Conservation (phyloP, 164 flowering plant species). For the grape (Vitis vinifera) region DNA sequence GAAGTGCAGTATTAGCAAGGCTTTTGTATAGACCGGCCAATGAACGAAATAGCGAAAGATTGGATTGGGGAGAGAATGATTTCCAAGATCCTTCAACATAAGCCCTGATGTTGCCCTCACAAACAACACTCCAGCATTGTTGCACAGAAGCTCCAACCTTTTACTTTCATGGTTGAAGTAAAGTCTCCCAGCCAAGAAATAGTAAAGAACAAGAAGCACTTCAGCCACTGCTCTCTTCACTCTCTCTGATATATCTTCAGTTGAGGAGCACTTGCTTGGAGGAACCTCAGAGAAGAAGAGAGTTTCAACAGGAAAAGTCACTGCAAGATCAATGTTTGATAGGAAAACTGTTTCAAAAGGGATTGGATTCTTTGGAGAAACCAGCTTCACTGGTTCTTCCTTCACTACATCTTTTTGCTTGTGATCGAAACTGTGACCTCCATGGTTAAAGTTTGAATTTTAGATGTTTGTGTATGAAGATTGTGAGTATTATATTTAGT, state of each 20-base stretch:
- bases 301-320: conserved; percentile 44
- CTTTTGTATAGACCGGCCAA: conserved; percentile 25
- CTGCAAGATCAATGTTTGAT: conserved; percentile 48
- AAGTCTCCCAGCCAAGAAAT: conserved; percentile 56
- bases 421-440: conserved; percentile 9
- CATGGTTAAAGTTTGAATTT: conserved; percentile 7
- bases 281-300: conserved; percentile 34
- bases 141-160: conserved; percentile 36
- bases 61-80: conserved; percentile 39
- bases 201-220: conserved; percentile 40
- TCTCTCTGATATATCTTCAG: conserved; percentile 24
- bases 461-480: too few relatives aligned
- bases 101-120: conserved; percentile 39
- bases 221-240: conserved; percentile 37
- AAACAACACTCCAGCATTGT: conserved; percentile 1
- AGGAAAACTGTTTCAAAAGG: conserved; percentile 34
- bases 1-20: conserved; percentile 28
- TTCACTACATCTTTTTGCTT: conserved; percentile 30
- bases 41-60: conserved; percentile 35
- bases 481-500: too few relatives aligned
- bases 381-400: conserved; percentile 25
- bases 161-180: conserved; percentile 23
- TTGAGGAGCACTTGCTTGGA: conserved; percentile 1
- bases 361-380: conserved; percentile 36
- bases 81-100: conserved; percentile 36